Base-by-base conservation (phyloP, 371 early-diverging fungal species). In the Rhizomucor miehei region DNA sequence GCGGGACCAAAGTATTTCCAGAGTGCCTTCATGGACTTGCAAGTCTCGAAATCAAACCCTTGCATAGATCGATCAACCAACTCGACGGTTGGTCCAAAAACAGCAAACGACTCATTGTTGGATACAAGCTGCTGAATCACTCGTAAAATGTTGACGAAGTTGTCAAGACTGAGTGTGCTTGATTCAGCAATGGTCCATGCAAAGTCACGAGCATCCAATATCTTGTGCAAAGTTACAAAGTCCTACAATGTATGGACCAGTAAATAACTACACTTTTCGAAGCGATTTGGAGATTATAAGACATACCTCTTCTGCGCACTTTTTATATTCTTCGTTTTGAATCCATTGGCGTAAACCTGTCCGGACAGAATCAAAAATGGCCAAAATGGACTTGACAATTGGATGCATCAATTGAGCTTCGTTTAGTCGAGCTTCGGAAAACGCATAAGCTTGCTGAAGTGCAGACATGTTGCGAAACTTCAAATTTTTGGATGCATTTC, bases 1-100 rank as follows among this genome's bases (percentile, higher is more conserved):
- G 81, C 71, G 24, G 86, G 85, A 25, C 81, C 73, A 57, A 84
- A 82, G 23, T 77, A 69, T 52, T 77, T 75, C 87, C 87, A 87
- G 5, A 87, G 64, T 3, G 67, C 64, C 56, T 78, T 82, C 87
- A 85, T 85, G n/a, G 80, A 71, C 8, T 67, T 69, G 17, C 81
- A 81, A 0, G 85, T 71, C 13, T 68, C 65, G 19, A 73, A 69
- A 44, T 76, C 75, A 58, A 75, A 73, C 1, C 60, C 62, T 43
- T 68, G 60, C 64, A 75, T 68, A 34, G 71, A 65, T n/a, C 53
- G 43, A 50, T 71, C 66, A 14, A 76, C 62, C 2, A 43, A 48
- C 5, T 19, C 52, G 17, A 35, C 35, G 0, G 52, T 19, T 0
- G 41, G 17, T 16, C 13, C 59, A 39, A 60, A 56, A 9, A 20